Conservation (phyloP, 768 basidiomycete genomes). For the Leccinum uliginosum region DNA sequence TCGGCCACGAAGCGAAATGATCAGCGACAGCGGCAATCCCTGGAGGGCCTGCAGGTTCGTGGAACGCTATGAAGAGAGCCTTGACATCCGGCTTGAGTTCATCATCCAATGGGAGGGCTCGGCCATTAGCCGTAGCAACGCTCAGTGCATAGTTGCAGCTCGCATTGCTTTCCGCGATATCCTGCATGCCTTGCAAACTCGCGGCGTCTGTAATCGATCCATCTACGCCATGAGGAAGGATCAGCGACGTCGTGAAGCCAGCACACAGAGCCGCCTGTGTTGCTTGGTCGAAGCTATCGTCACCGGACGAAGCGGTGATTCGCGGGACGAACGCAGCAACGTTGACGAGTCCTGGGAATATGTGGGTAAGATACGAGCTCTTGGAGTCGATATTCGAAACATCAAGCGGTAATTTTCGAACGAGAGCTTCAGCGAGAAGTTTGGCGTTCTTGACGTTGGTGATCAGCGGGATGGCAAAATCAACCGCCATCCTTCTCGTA, state of each 20-base stretch:
- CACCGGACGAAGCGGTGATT: constrained; percentile 44
- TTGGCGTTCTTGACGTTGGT: constrained; percentile 99
- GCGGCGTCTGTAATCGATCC: constrained; percentile 61
- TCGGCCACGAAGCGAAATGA: constrained; percentile 88
- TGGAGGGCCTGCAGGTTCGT: constrained; percentile 40
- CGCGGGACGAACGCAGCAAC: constrained; percentile 82
- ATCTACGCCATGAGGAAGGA: constrained; percentile 67
- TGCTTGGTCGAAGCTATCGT: constrained; percentile 56
- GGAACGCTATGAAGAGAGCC: constrained; percentile 82
- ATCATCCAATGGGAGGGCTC: constrained; percentile 61
- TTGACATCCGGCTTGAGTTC: constrained; percentile 78
- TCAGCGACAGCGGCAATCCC: constrained; percentile 74
- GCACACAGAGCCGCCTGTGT: constrained; percentile 82
- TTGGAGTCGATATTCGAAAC: constrained; percentile 91
- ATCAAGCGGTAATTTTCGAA: constrained; percentile 85
- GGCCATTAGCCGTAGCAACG: constrained; percentile 68
- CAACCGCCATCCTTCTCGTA: constrained; percentile 97
- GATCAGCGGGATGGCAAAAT: constrained; percentile 95
- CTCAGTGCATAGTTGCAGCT: constrained; percentile 88
- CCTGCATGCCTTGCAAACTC: constrained; percentile 65
- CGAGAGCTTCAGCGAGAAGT: constrained; percentile 88
- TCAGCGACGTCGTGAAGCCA: constrained; percentile 83
- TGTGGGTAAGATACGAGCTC: constrained; percentile 85
- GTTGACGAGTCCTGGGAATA: constrained; percentile 90
- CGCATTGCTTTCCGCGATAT: constrained; percentile 57